A percentile compares a stretch with the other conserved stretches of the same genome.
Evolutionary conservation across 371 early-diverging fungal genomes (phyloP).

Genomic region (Mortierella sp.): DNA sequence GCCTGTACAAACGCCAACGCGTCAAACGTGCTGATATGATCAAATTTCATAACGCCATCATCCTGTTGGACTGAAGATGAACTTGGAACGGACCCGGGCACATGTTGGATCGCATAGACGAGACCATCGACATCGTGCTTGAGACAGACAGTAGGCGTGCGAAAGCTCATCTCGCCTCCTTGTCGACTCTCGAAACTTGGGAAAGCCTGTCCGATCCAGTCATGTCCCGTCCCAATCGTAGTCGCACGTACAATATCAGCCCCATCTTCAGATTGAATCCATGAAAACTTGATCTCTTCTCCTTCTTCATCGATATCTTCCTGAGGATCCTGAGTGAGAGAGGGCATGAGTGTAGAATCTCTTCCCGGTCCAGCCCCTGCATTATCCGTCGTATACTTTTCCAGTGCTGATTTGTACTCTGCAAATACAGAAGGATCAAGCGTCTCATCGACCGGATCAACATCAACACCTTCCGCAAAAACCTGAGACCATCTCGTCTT

Average conservation of each 20-base stretch:
- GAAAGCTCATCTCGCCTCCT: slow-evolving; percentile 29
- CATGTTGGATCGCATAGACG: slow-evolving; percentile 62
- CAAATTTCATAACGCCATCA: slow-evolving; percentile 24
- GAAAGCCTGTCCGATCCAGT: slow-evolving; percentile 69
- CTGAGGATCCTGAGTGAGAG: slow-evolving; percentile 70
- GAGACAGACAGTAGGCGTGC: slow-evolving; percentile 68
- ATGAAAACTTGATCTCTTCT: slow-evolving; percentile 62
- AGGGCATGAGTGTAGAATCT: slow-evolving; percentile 55
- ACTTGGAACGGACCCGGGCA: slow-evolving; percentile 19
- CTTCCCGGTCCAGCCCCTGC: slow-evolving; percentile 35
- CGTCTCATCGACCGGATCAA: slow-evolving; percentile 79
- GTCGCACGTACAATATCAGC: slow-evolving; percentile 58
- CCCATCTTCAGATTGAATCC: slow-evolving; percentile 50
- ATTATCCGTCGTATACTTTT: slow-evolving; percentile 72
- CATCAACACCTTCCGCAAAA: slow-evolving; percentile 67
- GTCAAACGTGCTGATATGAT: slow-evolving; percentile 74
- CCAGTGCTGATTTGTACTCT: slow-evolving; percentile 69
- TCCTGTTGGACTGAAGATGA: slow-evolving; percentile 30
- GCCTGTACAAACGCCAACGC: slow-evolving; percentile 88
- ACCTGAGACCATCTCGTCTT: slow-evolving; percentile 83
- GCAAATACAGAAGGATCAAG: slow-evolving; percentile 73
- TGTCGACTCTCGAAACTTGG: slow-evolving; percentile 38
- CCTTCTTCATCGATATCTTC: slow-evolving; percentile 80
- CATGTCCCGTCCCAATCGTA: slow-evolving; percentile 57
- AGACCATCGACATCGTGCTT: slow-evolving; percentile 84